Conservation (phyloP, 1,284 basidiomycete species). For the Meripilus lineatus region DNA sequence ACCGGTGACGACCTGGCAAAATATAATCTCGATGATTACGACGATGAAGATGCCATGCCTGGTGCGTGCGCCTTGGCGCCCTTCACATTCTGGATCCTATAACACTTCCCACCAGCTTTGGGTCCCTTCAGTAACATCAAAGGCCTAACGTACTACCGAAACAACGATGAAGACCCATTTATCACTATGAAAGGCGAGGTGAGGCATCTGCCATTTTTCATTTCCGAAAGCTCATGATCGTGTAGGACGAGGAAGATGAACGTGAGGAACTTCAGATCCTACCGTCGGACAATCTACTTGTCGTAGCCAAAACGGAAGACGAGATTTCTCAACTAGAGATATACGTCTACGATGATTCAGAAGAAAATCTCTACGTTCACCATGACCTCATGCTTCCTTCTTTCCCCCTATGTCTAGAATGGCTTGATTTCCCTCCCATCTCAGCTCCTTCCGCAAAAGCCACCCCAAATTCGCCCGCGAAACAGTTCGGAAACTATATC, state of each 20-base stretch:
- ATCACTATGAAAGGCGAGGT: slow-evolving; percentile 89
- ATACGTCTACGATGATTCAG: slow-evolving; percentile 89
- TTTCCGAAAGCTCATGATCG: slow-evolving; percentile 4
- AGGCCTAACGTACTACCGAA: slow-evolving; percentile 87
- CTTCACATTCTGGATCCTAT: slow-evolving; percentile 3
- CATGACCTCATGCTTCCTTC: slow-evolving; percentile 98
- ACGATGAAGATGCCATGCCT: slow-evolving; percentile 71
- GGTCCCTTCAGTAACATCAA: slow-evolving; percentile 97
- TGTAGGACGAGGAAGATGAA: slow-evolving; percentile 75
- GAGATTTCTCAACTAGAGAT: slow-evolving; percentile 96
- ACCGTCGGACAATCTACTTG: slow-evolving; percentile 89
- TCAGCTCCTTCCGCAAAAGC: slow-evolving; percentile 37
- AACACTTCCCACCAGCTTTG: slow-evolving; percentile 46
- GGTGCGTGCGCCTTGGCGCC: slow-evolving; percentile 35
- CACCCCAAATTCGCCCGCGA: slow-evolving; percentile 30
- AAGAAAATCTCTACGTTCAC: slow-evolving; percentile 94
- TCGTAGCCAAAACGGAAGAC: slow-evolving; percentile 94
- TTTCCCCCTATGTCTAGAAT: slow-evolving; percentile 98
- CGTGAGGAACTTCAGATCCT: slow-evolving; percentile 88
- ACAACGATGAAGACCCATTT: slow-evolving; percentile 95
- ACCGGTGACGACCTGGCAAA: slow-evolving; percentile 75
- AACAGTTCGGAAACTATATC: slow-evolving; percentile 80
- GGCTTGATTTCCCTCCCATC: slow-evolving; percentile 90
- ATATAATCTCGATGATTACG: slow-evolving; percentile 94
- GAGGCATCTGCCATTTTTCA: neutral